Conservation (phyloP, 73 alveolate species). For the Paramecium biaurelia region DNA sequence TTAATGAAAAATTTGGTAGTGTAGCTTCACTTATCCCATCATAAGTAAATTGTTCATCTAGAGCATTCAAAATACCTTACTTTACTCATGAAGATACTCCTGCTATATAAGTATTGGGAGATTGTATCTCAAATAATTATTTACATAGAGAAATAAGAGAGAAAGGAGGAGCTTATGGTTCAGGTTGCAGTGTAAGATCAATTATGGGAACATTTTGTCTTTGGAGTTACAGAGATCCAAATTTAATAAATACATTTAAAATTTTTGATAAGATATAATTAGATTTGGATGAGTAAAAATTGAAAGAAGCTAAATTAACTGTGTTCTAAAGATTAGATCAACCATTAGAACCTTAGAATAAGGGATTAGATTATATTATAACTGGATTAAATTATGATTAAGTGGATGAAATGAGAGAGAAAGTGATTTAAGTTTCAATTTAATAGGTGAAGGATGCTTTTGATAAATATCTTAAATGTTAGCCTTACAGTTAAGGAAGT, state of each 20-base stretch:
- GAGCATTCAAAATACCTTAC: constrained; percentile 71
- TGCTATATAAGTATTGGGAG: constrained; percentile 63
- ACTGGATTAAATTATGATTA: background rate
- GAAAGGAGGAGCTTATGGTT: constrained; percentile 94
- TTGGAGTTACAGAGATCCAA: constrained; percentile 79
- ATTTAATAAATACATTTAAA: constrained; percentile 47
- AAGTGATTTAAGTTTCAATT: background rate
- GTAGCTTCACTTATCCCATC: constrained; percentile 66
- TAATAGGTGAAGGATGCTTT: background rate
- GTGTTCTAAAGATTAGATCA: background rate
- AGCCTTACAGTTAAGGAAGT: background rate
- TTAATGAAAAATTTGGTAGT: constrained; percentile 67
- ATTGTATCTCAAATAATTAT: constrained; percentile 68
- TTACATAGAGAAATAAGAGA: constrained; percentile 83
- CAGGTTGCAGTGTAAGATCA: constrained; percentile 75
- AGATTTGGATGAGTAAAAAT: background rate
- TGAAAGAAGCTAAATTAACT: constrained; percentile 18
- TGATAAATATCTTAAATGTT: background rate
- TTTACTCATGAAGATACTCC: constrained; percentile 65
- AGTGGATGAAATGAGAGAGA: background rate
- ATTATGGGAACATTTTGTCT: constrained; percentile 71
- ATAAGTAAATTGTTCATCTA: constrained; percentile 75
- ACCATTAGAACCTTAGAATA: constrained; percentile 30
- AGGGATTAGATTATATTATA: background rate
- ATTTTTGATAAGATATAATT: background rate